phyloP scores from a whole-genome alignment of 371 early-diverging fungal genomes.

The Blakeslea trispora region DNA sequence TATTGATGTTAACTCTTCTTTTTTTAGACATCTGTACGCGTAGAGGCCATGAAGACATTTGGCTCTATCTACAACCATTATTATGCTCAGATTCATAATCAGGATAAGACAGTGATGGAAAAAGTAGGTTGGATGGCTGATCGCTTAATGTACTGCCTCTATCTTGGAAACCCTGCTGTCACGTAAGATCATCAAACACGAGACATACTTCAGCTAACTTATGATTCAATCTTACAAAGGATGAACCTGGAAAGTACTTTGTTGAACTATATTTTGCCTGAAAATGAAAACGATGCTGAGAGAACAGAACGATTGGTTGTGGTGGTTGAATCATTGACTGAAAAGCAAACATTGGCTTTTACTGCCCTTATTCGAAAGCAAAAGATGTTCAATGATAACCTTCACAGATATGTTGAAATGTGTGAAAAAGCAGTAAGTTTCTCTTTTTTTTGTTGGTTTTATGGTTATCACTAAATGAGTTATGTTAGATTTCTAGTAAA shows the following conservation, averaged over 20 bases:
- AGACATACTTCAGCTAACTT: background rate
- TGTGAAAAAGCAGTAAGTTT: conserved; percentile 39
- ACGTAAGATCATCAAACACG: conserved; percentile 52
- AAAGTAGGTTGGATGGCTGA: conserved; percentile 87
- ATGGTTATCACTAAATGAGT: no score
- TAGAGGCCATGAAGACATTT: conserved; percentile 76
- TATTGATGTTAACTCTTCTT: background rate
- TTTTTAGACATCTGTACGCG: conserved; percentile 56
- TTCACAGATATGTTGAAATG: conserved; percentile 46
- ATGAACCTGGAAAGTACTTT: conserved; percentile 46
- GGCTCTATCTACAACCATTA: conserved; percentile 72
- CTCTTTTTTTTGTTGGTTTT: no score
- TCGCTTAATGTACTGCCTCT: conserved; percentile 72
- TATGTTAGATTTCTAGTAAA: background rate
- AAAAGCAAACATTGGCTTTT: conserved; percentile 58
- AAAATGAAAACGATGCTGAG: conserved; percentile 49
- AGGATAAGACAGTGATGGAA: conserved; percentile 27
- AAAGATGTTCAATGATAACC: conserved; percentile 47
- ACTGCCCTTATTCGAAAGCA: conserved; percentile 55
- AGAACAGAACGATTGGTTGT: conserved; percentile 62
- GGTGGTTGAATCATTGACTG: conserved; percentile 50
- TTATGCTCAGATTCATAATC: conserved; percentile 64
- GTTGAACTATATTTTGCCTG: conserved; percentile 35
- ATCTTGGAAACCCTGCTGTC: conserved; percentile 78
- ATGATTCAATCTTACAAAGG: conserved; percentile 26